Percentiles rank a stretch among this genome's conserved stretches.
Conservation (phyloP, 2,329 filamentous ascomycete species). For the Xylariaceae sp. region DNA sequence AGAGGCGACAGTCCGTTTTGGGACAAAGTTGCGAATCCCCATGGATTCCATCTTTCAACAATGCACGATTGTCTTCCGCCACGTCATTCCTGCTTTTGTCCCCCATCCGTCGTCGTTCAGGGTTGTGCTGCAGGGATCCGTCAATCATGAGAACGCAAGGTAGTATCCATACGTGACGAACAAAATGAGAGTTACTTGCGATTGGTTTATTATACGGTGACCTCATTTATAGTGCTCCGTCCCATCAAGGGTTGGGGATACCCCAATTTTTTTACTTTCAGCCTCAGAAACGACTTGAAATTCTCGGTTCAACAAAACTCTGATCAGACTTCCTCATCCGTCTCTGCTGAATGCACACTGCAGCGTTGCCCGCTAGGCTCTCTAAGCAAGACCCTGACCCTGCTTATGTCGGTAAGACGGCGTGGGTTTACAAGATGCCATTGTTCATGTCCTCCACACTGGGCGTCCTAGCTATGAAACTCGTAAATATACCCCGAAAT, state of each 20-base stretch:
- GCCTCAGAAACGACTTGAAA: background rate
- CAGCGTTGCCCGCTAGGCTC: background rate
- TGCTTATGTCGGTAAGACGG: no score
- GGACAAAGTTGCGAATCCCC: background rate
- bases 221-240: no score
- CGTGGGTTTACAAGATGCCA: no score
- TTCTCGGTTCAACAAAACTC: background rate
- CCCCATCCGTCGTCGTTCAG: background rate
- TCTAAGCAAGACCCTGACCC: background rate
- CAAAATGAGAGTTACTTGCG: background rate
- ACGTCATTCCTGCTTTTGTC: background rate
- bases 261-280: no score
- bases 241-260: no score
- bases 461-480: background rate
- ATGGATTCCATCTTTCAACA: no score
- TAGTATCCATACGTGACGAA: no score
- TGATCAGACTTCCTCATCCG: background rate
- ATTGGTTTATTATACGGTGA: background rate
- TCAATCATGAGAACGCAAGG: no score
- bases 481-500: slow-evolving; percentile 26
- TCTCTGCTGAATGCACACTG: background rate
- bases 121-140: no score
- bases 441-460: background rate
- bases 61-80: background rate
- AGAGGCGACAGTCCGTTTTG: background rate